Conservation (phyloP, 2,329 filamentous ascomycete genomes). For the Scedosporium minutisporum region DNA sequence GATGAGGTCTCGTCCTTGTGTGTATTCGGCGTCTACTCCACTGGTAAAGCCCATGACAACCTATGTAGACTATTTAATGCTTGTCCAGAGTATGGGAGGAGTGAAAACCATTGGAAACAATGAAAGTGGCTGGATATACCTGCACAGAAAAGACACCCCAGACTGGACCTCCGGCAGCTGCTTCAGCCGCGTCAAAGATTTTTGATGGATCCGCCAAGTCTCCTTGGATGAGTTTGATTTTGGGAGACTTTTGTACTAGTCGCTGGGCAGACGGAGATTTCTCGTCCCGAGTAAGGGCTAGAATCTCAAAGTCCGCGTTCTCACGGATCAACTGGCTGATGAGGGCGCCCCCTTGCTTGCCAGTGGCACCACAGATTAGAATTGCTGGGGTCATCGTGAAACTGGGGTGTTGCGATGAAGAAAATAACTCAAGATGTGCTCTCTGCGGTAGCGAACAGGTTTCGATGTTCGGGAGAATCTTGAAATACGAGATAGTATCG, state of each 20-base stretch:
- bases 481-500: too few species aligned
- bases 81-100: neutral
- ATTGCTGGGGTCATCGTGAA: constrained; percentile 17
- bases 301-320: constrained; percentile 35
- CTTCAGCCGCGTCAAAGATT: constrained; percentile 37
- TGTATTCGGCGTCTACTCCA: constrained; percentile 7
- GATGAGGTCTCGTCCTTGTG: constrained; percentile 64
- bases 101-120: constrained; percentile 2
- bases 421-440: too few species aligned
- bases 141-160: constrained; percentile 56
- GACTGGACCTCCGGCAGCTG: constrained; percentile 20
- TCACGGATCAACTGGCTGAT: constrained; percentile 19
- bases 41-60: neutral
- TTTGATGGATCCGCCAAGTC: constrained; percentile 39
- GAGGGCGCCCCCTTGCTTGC: constrained; percentile 27
- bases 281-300: constrained; percentile 50
- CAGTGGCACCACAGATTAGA: constrained; percentile 25
- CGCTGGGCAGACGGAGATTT: constrained; percentile 39
- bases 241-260: constrained; percentile 32
- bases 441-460: too few species aligned
- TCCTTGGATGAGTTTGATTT: constrained; percentile 47
- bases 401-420: neutral
- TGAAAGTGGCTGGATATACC: constrained; percentile 17
- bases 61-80: constrained; percentile 2
- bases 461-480: too few species aligned